Base-by-base conservation (phyloP, 139 green algal species). In the Pedinophyceae sp. region DNA sequence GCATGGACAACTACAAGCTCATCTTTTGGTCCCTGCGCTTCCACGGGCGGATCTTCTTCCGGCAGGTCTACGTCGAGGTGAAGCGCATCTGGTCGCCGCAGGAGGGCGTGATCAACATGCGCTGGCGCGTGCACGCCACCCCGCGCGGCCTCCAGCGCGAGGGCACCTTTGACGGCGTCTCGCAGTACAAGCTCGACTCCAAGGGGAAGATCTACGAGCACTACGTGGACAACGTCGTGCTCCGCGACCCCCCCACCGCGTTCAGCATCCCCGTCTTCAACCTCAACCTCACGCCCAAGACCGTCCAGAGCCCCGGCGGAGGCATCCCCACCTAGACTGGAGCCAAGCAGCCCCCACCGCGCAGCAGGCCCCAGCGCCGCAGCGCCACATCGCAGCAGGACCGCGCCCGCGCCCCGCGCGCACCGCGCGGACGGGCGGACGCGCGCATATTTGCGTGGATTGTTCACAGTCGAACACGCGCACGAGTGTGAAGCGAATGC, bases 1-100 rank as follows among this genome's bases (percentile, higher is more conserved):
- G 88, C 40, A 75, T 86, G 22, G 77, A 80, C 52, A 91, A 88
- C 64, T 97, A 97, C 76, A 74, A 79, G 29, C 56, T 73, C 19
- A 81, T 97, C 39, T 93, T 97, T 54, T 94, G 84, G 83, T 83
- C 71, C 1, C 58, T 97, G 56, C 66, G 85, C 17, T 89, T 94
- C 58, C 77, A 93, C 61, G 87, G 83, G 17, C 55, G 62, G 6
- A 67, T 97, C 10, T 94, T 97, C 59, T 95, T 97, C 66, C 75
- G 60, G 18, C 57, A 60, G 3, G 52, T 89, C 17, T 80, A 81
- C 49, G 82, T 97, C 7, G 83, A 91, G 25, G 73, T 97, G 15
- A 60, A 76, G 45, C 77, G 85, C 51, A 82, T 96, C 48, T 97
- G 89, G 85, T 84, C 95, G 72, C 81, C 87, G 20, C 61, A 84